Evolutionary conservation across 768 basidiomycete species (phyloP).

Genomic region (Macrocybe gigantea): DNA sequence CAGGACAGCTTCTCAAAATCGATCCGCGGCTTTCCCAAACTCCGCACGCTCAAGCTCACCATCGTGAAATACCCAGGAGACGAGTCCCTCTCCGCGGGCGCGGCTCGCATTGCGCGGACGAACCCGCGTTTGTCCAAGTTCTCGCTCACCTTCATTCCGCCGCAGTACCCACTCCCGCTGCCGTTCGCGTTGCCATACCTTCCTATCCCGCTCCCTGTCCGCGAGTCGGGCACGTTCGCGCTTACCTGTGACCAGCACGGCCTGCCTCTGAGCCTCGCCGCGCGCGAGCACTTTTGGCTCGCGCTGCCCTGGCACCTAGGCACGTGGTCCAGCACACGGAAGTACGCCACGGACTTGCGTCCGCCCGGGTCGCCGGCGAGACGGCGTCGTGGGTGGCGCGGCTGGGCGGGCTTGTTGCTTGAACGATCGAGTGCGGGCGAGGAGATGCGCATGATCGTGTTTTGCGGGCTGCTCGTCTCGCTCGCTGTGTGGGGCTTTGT

Average conservation of each 20-base stretch:
- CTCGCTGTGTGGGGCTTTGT: slow-evolving; percentile 47
- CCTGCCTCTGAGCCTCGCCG: slow-evolving; percentile 49
- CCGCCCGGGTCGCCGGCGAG: slow-evolving; percentile 30
- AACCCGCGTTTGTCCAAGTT: slow-evolving; percentile 67
- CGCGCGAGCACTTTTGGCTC: slow-evolving; percentile 39
- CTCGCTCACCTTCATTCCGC: slow-evolving; percentile 59
- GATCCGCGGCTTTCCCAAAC: slow-evolving; percentile 54
- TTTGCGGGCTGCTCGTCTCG: slow-evolving; percentile 42
- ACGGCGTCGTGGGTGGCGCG: slow-evolving; percentile 33
- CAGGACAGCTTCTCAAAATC: slow-evolving; percentile 62
- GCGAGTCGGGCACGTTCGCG: slow-evolving; percentile 49
- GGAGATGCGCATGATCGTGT: slow-evolving; percentile 56
- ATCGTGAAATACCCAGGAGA: slow-evolving; percentile 67
- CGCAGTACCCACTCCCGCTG: slow-evolving; percentile 42
- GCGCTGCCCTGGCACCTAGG: slow-evolving; percentile 48
- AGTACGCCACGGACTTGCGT: slow-evolving; percentile 34
- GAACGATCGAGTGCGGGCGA: slow-evolving; percentile 64
- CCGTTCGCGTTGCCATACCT: slow-evolving; percentile 36
- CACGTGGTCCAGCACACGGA: slow-evolving; percentile 26
- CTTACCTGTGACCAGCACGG: slow-evolving; percentile 59
- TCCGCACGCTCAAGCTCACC: slow-evolving; percentile 56
- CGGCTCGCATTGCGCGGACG: slow-evolving; percentile 53
- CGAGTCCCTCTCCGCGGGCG: slow-evolving; percentile 51
- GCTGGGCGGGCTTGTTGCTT: slow-evolving; percentile 38
- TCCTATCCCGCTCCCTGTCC: slow-evolving; percentile 36